phyloP scores from a whole-genome alignment of 768 basidiomycete species.

The Russula griseocarnosa region DNA sequence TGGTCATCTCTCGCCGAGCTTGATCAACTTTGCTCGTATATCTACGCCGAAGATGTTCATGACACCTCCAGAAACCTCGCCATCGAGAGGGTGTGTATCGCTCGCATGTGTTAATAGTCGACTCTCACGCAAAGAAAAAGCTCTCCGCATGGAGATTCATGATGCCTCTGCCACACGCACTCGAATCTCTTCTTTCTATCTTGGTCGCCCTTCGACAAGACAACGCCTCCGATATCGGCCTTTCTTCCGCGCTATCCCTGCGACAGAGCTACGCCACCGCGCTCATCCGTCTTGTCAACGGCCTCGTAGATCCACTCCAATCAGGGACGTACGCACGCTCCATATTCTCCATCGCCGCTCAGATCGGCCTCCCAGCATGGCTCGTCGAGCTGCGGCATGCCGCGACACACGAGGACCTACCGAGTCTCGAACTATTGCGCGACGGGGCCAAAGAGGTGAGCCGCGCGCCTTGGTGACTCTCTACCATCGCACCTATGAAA shows the following conservation, averaged over 20 bases:
- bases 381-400: constrained; percentile 92
- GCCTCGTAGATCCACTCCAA: constrained; percentile 92
- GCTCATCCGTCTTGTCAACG: constrained; percentile 87
- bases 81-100: constrained; percentile 55
- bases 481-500: neutral
- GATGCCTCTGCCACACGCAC: constrained; percentile 72
- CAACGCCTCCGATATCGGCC: constrained; percentile 29
- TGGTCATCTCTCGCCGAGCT: constrained; percentile 70
- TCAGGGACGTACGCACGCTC: constrained; percentile 84
- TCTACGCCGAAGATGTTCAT: constrained; percentile 64
- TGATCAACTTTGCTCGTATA: constrained; percentile 71
- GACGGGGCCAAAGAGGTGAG: constrained; percentile 70
- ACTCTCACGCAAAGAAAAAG: constrained; percentile 37
- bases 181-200: constrained; percentile 67
- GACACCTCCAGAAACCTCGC: constrained; percentile 50
- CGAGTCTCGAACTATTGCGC: constrained; percentile 72
- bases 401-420: constrained; percentile 93
- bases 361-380: constrained; percentile 82
- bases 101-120: neutral
- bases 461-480: neutral
- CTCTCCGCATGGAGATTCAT: constrained; percentile 77
- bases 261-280: constrained; percentile 79
- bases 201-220: constrained; percentile 61
- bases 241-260: constrained; percentile 45
- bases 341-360: constrained; percentile 81